Percentiles rank a stretch among this genome's conserved stretches.
phyloP scores from a whole-genome alignment of 345 rosid species.

The Anacardium occidentale region DNA sequence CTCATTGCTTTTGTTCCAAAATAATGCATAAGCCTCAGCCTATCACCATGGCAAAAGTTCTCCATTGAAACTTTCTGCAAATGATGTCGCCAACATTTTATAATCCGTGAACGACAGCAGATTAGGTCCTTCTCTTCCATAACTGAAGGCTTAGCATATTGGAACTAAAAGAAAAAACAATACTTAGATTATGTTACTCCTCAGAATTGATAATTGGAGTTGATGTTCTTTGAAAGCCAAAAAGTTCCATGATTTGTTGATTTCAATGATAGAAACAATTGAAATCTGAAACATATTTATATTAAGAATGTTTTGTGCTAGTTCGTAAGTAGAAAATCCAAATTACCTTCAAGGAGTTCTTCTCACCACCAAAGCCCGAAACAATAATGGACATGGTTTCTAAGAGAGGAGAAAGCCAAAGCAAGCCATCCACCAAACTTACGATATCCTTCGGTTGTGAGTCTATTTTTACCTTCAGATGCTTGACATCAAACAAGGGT shows the following conservation, averaged over 20 bases:
- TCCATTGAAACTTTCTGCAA: not conserved
- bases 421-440: conserved; percentile 4
- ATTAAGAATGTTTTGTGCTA: not conserved
- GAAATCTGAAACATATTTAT: not conserved
- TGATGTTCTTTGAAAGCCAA: not conserved
- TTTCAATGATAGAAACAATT: not conserved
- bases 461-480: not conserved
- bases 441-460: not conserved
- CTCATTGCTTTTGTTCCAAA: not conserved
- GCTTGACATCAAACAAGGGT: conserved; percentile 12
- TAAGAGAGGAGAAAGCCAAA: conserved; percentile 6
- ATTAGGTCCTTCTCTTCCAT: not conserved
- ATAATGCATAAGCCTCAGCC: not conserved
- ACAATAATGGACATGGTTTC: not conserved
- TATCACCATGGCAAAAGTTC: not conserved
- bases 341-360: conserved; percentile 3
- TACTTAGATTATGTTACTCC: not conserved
- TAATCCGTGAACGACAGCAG: not conserved
- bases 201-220: not conserved
- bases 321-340: not conserved
- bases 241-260: not conserved
- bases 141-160: not conserved
- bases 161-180: not conserved
- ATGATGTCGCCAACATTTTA: conserved; percentile 13
- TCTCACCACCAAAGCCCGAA: not conserved